Conservation (phyloP, 352 stramenopile species). For the Phytophthora idaei region DNA sequence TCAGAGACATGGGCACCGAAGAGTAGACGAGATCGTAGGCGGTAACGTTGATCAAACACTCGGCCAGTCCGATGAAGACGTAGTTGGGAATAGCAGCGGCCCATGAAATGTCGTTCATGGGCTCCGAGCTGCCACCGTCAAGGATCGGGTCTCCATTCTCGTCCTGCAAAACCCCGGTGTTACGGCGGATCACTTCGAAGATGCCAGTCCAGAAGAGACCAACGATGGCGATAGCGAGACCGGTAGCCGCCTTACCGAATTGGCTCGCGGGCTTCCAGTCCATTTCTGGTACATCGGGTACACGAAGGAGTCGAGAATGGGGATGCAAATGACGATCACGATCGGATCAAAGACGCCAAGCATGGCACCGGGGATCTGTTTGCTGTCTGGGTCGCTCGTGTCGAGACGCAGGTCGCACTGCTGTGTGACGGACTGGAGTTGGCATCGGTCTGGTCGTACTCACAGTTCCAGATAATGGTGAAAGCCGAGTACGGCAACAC, state of each 20-base stretch:
- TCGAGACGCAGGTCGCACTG: constrained; percentile 65
- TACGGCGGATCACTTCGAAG: constrained; percentile 63
- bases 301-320: constrained; percentile 40
- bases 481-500: constrained; percentile 58
- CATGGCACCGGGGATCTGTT: constrained; percentile 60
- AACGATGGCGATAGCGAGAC: constrained; percentile 37
- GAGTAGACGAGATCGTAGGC: constrained; percentile 69
- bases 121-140: constrained; percentile 45
- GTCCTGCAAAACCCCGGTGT: constrained; percentile 44
- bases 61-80: constrained; percentile 56
- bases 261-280: constrained; percentile 29
- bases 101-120: constrained; percentile 72
- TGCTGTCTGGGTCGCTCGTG: constrained; percentile 40
- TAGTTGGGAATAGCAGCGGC: constrained; percentile 57
- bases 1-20: constrained; percentile 54
- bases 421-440: constrained; percentile 78
- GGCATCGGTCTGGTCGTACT: constrained; percentile 69
- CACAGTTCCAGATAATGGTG: constrained; percentile 67
- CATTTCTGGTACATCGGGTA: constrained; percentile 48
- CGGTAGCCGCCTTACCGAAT: constrained; percentile 41
- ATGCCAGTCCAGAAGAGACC: constrained; percentile 47
- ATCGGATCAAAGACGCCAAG: constrained; percentile 57
- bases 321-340: constrained; percentile 48
- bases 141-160: constrained; percentile 40
- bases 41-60: constrained; percentile 72